Evolutionary conservation across 768 basidiomycete species (phyloP).

Genomic region (Mycena sanguinolenta): DNA sequence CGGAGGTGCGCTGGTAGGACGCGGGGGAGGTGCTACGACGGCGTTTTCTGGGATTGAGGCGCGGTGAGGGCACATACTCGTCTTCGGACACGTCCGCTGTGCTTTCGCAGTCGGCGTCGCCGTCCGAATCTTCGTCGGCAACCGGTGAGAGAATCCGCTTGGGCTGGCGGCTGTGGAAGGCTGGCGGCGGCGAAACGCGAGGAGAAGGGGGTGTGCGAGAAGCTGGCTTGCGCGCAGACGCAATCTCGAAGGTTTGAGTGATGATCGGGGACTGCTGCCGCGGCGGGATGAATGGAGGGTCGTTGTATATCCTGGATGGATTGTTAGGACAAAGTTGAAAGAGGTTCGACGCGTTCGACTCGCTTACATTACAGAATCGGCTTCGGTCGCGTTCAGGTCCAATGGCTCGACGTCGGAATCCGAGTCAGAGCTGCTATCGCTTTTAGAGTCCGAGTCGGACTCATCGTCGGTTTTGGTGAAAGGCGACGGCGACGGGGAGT

Average conservation of each 20-base stretch:
- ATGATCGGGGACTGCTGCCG: slow-evolving; percentile 29
- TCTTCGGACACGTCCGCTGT: slow-evolving; percentile 50
- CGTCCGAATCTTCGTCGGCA: slow-evolving; percentile 37
- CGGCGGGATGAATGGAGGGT: slow-evolving; percentile 26
- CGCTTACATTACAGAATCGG: slow-evolving; percentile 26
- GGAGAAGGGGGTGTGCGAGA: neutral
- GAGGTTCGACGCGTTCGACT: neutral
- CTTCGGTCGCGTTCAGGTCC: slow-evolving; percentile 20
- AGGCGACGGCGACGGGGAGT: slow-evolving; percentile 12
- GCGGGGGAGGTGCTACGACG: slow-evolving; percentile 25
- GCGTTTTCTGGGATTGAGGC: slow-evolving; percentile 50
- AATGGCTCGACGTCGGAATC: slow-evolving; percentile 41
- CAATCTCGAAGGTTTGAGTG: slow-evolving; percentile 7
- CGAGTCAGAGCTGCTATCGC: slow-evolving; percentile 37
- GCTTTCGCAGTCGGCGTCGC: slow-evolving; percentile 52
- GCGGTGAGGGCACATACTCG: slow-evolving; percentile 53
- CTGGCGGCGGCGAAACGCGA: slow-evolving; percentile 13
- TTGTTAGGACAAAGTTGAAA: slow-evolving; percentile 10
- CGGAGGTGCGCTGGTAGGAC: slow-evolving; percentile 20
- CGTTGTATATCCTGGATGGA: slow-evolving; percentile 24
- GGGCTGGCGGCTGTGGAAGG: slow-evolving; percentile 4
- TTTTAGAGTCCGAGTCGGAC: slow-evolving; percentile 38
- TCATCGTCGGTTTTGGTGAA: slow-evolving; percentile 25
- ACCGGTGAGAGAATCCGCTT: neutral
- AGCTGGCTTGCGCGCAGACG: slow-evolving; percentile 2